Evolutionary conservation across 1,139 yeast genomes (phyloP), one percentile per base, ranked within the genome.

Genomic region (Lodderomyces jiufengensis): DNA sequence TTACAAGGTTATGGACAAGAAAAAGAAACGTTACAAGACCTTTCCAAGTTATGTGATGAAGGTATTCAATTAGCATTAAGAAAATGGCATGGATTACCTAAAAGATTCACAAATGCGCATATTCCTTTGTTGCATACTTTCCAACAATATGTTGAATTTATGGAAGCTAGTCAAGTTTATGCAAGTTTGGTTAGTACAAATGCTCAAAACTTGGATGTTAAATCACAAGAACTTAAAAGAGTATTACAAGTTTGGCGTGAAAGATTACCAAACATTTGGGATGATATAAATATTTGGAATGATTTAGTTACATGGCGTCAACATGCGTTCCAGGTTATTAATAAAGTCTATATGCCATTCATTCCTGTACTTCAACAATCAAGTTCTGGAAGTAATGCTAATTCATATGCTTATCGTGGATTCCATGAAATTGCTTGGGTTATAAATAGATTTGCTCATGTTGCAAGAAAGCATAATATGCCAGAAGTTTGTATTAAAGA

Each of bases 401-500:
- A 85, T 48, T 87, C 97, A 1, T 88, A 87, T 54, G 97, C 96
- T 1, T 94, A 88, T 59, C 74, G 98, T 45, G 99, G 99, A 2
- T 94, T 86, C 63, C 99, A 94, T 57, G 99, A 94, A 61, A 88
- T 92, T 55, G 98, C 98, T 1, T 94, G 98, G 97, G 96, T 94
- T 9, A 92, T 94, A 51, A 94, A 94, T 59, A 68, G 98, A 41
- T 94, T 94, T 70, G 98, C 99, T 0, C 98, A 94, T 63, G 97
- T 92, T 33, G 97, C 98, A 1, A 76, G 98, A 47, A 87, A 88
- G 58, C 99, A 94, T 56, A 83, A 85, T 44, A 86, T 94, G 95
- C 85, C 96, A 1, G 97, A 92, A 40, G 98, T 94, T 34, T 94
- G 98, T 65, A 82, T 90, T 44, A 84, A 80, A 46, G 97, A 94